A percentile compares a stretch with the other conserved stretches of the same genome.
These are phyloP conservation scores for Lepidium aucheri DNA, from an alignment of 345 rosid genomes.

Conservation along the genomic window DNA sequence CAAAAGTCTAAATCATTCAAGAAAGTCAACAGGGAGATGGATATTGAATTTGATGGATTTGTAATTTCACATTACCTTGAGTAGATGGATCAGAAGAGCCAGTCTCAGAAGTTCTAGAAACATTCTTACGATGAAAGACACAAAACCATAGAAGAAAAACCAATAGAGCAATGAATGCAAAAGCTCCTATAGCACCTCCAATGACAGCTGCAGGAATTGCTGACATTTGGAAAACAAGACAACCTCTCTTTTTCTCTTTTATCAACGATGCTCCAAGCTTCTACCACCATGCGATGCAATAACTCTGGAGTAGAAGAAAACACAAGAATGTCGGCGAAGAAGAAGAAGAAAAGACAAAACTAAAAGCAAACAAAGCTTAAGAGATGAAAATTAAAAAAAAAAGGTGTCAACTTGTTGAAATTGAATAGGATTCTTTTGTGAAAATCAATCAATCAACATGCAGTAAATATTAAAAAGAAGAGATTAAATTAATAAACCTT, in stretches of 20 bases:
- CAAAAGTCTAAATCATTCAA: background rate
- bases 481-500: background rate
- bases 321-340: conserved; percentile 23
- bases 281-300: conserved; percentile 27
- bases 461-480: conserved; percentile 3
- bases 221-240: conserved; percentile 67
- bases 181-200: conserved; percentile 97
- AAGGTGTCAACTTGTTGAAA: conserved; percentile 17
- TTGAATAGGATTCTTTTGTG: conserved; percentile 4
- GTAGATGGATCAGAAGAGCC: conserved; percentile 73
- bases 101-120: conserved; percentile 71
- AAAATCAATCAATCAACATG: conserved; percentile 22
- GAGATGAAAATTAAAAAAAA: background rate
- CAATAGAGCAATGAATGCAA: conserved; percentile 57
- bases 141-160: conserved; percentile 56
- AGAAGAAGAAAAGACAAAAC: conserved; percentile 40
- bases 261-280: conserved; percentile 35
- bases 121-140: conserved; percentile 35
- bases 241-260: conserved; percentile 7
- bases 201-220: conserved; percentile 66
- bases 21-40: conserved; percentile 4
- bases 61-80: conserved; percentile 59
- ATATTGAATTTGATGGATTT: conserved; percentile 34
- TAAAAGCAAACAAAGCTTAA: conserved; percentile 20
- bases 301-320: conserved; percentile 4